Evolutionary conservation across 2,329 filamentous ascomycete species (phyloP).

Genomic region (Paraphoma chrysanthemicola): DNA sequence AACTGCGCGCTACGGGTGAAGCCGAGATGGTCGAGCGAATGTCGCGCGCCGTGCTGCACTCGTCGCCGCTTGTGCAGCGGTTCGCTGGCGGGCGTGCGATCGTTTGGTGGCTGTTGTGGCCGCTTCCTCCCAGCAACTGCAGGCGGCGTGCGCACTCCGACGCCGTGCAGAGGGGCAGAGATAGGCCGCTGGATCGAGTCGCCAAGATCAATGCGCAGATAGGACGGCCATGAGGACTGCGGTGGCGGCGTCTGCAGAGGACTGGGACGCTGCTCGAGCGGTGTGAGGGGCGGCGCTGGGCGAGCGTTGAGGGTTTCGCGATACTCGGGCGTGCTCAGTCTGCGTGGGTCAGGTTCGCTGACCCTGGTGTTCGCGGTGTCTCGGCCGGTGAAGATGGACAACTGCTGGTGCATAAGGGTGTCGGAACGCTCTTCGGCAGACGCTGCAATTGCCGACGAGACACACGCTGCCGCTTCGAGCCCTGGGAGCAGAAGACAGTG

Average conservation of each 20-base stretch:
- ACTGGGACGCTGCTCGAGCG: neutral
- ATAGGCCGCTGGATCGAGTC: slow-evolving; percentile 14
- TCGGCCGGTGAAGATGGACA: slow-evolving; percentile 25
- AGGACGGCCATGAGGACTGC: slow-evolving; percentile 25
- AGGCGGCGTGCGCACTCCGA: slow-evolving; percentile 19
- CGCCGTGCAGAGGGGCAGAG: slow-evolving; percentile 16
- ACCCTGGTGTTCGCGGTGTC: slow-evolving; percentile 9
- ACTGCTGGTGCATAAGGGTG: slow-evolving; percentile 19
- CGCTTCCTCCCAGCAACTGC: slow-evolving; percentile 32
- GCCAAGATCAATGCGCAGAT: slow-evolving; percentile 18
- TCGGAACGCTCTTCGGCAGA: neutral
- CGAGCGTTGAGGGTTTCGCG: slow-evolving; percentile 3
- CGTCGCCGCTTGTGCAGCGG: slow-evolving; percentile 46
- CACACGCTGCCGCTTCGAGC: neutral
- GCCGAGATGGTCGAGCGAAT: slow-evolving; percentile 47
- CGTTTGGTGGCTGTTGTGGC: slow-evolving; percentile 6
- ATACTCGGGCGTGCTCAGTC: neutral
- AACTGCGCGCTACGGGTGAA: slow-evolving; percentile 29
- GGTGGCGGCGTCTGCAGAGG: slow-evolving; percentile 4
- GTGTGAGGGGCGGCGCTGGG: neutral
- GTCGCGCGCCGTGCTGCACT: slow-evolving; percentile 34
- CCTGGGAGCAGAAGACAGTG: neutral
- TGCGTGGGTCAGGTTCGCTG: neutral
- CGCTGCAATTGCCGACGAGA: neutral
- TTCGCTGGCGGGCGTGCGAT: slow-evolving; percentile 27